Base-by-base conservation (phyloP, 2,329 filamentous ascomycete species). In the Ciborinia camelliae region DNA sequence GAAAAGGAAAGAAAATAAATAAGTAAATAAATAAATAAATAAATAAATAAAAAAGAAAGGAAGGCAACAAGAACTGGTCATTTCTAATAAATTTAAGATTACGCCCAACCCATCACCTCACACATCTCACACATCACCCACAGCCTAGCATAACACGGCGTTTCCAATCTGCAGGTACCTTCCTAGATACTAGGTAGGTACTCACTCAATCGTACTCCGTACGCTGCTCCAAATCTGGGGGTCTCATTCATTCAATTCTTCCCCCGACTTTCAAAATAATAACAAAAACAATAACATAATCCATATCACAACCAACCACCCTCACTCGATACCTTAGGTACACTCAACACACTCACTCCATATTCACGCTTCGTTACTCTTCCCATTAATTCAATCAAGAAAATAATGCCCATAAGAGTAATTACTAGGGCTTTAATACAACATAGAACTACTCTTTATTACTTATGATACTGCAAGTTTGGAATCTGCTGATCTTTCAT, bases 371-470 rank as follows among this genome's bases (percentile, higher is more conserved):
- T 57, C 43, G 4, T 30, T 30, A 28, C 30, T 58, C 23, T 39
- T 30, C 4, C n/a, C 18, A 39, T 9, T 15, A 57, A 41, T 35
- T 20, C 12, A 3, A 30, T 5, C 1, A 8, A 20, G 18, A 63
- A 39, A 32, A 63, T 14, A 57, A 63, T 63, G 61, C 51, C 30
- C 52, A 63, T 32, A 50, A 50, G 51, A 48, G 41, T 23, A 20
- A 58, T 58, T 35, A 26, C 26, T 53, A 32, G 37, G 26, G 39
- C 37, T 23, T 62, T 51, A 43, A 52, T 32, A 32, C 57, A 39
- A 51, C 61, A 64, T 37, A 57, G 54, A 60, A 64, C 47, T 18
- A 52, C 54, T 10, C 32, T 54, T 23, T 54, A 62, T 35, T n/a
- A 41, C 61, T 32, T 63, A 63, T 63, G 61, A 63, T 63, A 30